A percentile compares a stretch with the other conserved stretches of the same genome.
Conservation (phyloP, 1,139 yeast species). For the Candida sanyaensis region DNA sequence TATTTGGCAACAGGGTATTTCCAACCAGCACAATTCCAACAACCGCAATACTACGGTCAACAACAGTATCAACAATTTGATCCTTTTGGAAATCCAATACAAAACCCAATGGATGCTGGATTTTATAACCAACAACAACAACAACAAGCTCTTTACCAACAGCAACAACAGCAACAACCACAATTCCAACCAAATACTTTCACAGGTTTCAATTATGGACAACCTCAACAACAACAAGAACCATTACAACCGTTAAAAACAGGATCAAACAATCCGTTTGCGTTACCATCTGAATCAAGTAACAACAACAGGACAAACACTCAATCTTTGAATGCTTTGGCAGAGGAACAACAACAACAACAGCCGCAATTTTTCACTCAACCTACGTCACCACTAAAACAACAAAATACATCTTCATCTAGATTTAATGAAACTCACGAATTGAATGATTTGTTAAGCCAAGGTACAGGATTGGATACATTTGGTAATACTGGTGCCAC, state of each 20-base stretch:
- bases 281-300: slow-evolving; percentile 39
- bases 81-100: slow-evolving; percentile 79
- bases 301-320: slow-evolving; percentile 19
- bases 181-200: slow-evolving; percentile 34
- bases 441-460: slow-evolving; percentile 74
- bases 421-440: slow-evolving; percentile 61
- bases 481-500: slow-evolving; percentile 92
- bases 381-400: slow-evolving; percentile 24
- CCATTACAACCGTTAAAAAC: slow-evolving; percentile 63
- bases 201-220: slow-evolving; percentile 31
- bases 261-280: slow-evolving; percentile 92
- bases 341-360: slow-evolving; percentile 27
- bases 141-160: slow-evolving; percentile 30
- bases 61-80: slow-evolving; percentile 50
- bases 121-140: slow-evolving; percentile 27
- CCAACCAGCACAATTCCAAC: slow-evolving; percentile 32
- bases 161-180: slow-evolving; percentile 36
- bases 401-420: slow-evolving; percentile 35
- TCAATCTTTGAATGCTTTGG: slow-evolving; percentile 23
- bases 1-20: slow-evolving; percentile 37
- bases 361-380: slow-evolving; percentile 26
- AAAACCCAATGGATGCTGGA: slow-evolving; percentile 57
- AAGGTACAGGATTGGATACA: slow-evolving; percentile 92
- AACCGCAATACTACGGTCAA: slow-evolving; percentile 14
- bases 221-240: slow-evolving; percentile 41